Base-by-base conservation (phyloP, 164 flowering plant species). In the Vitis rupestris region DNA sequence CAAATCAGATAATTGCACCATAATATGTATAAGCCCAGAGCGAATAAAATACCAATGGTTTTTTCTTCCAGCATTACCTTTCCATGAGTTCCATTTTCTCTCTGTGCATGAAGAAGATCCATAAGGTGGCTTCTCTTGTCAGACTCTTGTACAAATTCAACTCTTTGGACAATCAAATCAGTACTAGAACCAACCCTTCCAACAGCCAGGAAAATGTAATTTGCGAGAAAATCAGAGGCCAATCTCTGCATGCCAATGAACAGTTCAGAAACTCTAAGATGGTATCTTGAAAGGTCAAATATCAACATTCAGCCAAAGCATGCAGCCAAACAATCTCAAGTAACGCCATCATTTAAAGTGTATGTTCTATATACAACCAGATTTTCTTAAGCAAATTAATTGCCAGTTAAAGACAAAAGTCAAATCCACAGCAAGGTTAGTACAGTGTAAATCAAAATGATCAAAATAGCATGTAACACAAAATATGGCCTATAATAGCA, bases 141-240 rank as follows among this genome's bases (percentile, higher is more conserved):
- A 54, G 70, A 30, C 48, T 66, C 70, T 23, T 54, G 70, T 2
- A 66, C 70, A 66, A 53, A 66, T 54, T 66, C 70, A 55, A 66
- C 70, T 66, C 70, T 66, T 44, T 66, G 70, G 29, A 66, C 70
- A 56, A 66, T 66, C 59, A 66, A 47, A 66, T 66, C 70, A 66
- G 70, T 66, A 37, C 70, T 66, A 23, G 70, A 66, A 37, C 70
- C 70, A 30, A 66, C 70, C 44, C 70, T 66, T 55, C 70, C 70
- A 55, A 66, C 70, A 66, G 70, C 61, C 61, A 66, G 44, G 48
- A 53, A 66, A 14, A 64, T 64, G 44, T 64, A 64, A 4, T 50
- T 64, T 50, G 67, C 50, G 10, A 64, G 67, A 17, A 66, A 66
- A 66, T 66, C 70, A 44, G 61, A 55, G 29, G 70, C 70, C 48